phyloP scores from a whole-genome alignment of 805 yeast species.

The Candida argentea region DNA sequence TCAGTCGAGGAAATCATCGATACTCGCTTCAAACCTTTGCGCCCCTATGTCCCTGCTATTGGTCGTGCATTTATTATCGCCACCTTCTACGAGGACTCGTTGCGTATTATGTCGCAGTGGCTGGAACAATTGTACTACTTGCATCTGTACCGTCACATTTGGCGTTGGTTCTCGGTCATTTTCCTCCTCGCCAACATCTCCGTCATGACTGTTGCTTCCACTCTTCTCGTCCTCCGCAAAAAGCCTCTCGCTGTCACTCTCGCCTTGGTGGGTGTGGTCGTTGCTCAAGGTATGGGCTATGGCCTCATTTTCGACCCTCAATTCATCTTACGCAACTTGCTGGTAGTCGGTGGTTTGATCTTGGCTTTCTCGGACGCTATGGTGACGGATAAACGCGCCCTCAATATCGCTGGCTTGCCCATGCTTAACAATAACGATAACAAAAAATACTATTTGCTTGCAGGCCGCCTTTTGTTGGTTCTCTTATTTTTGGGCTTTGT shows the following conservation, averaged over 20 bases:
- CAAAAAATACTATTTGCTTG: constrained; percentile 72
- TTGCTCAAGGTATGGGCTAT: constrained; percentile 78
- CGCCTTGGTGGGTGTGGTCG: constrained; percentile 57
- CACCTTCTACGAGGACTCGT: constrained; percentile 83
- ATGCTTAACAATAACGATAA: constrained; percentile 54
- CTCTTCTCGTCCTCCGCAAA: constrained; percentile 59
- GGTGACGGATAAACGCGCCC: constrained; percentile 61
- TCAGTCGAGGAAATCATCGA: constrained; percentile 46
- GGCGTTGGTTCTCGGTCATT: constrained; percentile 66
- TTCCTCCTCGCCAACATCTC: constrained; percentile 56
- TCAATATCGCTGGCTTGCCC: constrained; percentile 66
- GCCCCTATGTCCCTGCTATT: constrained; percentile 74
- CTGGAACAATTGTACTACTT: constrained; percentile 79
- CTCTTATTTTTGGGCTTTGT: constrained; percentile 80
- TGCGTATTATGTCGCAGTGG: constrained; percentile 84
- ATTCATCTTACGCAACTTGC: constrained; percentile 77
- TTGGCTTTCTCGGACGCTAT: constrained; percentile 81
- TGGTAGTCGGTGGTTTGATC: constrained; percentile 86
- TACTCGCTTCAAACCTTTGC: constrained; percentile 39
- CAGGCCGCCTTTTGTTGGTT: constrained; percentile 81
- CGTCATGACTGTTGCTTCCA: constrained; percentile 65
- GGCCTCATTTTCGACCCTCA: constrained; percentile 75
- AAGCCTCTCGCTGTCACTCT: constrained; percentile 62
- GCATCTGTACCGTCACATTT: constrained; percentile 68
- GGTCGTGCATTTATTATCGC: constrained; percentile 90